Conservation (phyloP, 164 flowering plant species). For the Aristolochia contorta region DNA sequence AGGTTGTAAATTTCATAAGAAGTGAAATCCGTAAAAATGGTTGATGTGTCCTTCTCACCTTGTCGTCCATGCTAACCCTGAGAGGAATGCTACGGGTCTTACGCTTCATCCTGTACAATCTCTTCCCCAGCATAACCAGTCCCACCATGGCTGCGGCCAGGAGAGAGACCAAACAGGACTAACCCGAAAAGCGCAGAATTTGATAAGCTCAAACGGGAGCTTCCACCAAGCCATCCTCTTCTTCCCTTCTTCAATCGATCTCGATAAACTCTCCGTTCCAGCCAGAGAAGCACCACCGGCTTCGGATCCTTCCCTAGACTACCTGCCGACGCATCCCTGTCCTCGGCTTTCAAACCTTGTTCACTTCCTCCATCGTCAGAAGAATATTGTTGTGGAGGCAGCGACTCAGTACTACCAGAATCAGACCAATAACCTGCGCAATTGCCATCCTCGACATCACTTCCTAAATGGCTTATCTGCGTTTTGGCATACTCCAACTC, state of each 20-base stretch:
- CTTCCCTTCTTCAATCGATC: constrained; percentile 13
- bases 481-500: constrained; percentile 17
- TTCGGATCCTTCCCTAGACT: not conserved
- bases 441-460: constrained; percentile 6
- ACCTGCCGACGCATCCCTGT: not conserved
- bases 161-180: constrained; percentile 83
- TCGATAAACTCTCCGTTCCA: not conserved
- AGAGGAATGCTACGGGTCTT: constrained; percentile 51
- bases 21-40: not conserved
- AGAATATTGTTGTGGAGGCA: not conserved
- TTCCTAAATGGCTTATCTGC: constrained; percentile 11
- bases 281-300: not conserved
- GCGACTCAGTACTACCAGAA: constrained; percentile 14
- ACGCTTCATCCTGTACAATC: constrained; percentile 58
- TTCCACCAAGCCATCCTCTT: constrained; percentile 72
- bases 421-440: constrained; percentile 24
- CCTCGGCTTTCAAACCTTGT: constrained; percentile 3
- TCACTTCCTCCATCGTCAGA: not conserved
- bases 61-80: constrained; percentile 70
- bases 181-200: constrained; percentile 52
- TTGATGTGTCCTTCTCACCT: constrained; percentile 40
- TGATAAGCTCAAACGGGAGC: constrained; percentile 70
- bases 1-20: not conserved
- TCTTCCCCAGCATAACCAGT: constrained; percentile 52
- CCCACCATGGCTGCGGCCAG: constrained; percentile 79